These are phyloP conservation scores for Berberis thunbergii DNA, from an alignment of 164 flowering plant genomes.

Conservation along the genomic window DNA sequence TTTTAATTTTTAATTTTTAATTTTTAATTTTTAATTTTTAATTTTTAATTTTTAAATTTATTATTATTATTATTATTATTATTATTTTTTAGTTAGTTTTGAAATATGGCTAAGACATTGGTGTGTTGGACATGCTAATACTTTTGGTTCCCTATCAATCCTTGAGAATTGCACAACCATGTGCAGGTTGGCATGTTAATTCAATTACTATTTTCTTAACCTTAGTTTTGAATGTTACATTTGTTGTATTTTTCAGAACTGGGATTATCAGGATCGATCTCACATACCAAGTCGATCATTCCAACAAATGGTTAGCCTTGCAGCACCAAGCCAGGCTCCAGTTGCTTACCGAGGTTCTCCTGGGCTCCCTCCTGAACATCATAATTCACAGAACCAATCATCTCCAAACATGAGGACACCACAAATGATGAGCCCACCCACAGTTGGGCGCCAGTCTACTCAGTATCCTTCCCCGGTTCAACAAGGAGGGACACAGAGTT, in stretches of 20 bases:
- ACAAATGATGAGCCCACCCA: slow-evolving; percentile 22
- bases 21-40: too few species aligned
- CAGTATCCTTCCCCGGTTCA: slow-evolving; percentile 12
- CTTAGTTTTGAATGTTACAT: neutral
- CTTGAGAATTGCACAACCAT: too few species aligned
- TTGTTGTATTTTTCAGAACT: slow-evolving; percentile 4
- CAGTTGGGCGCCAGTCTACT: slow-evolving; percentile 18
- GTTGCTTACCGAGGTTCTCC: slow-evolving; percentile 17
- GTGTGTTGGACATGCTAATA: too few species aligned
- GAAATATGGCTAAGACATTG: too few species aligned
- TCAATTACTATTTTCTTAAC: too few species aligned
- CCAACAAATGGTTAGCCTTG: slow-evolving; percentile 22
- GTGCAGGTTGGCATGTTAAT: too few species aligned
- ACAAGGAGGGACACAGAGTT: slow-evolving; percentile 25
- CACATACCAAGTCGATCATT: slow-evolving; percentile 14
- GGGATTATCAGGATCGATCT: slow-evolving; percentile 16
- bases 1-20: too few species aligned
- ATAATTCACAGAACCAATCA: slow-evolving; percentile 20
- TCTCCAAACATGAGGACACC: slow-evolving; percentile 14
- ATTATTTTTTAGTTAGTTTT: too few species aligned
- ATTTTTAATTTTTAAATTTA: too few species aligned
- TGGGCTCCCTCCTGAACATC: slow-evolving; percentile 15
- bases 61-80: too few species aligned
- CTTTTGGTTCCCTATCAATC: too few species aligned
- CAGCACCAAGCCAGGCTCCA: slow-evolving; percentile 16